Evolutionary conservation across 495 filamentous ascomycete species (phyloP), one percentile per base, ranked within the genome.

Genomic region (Penicillium robsamsonii): DNA sequence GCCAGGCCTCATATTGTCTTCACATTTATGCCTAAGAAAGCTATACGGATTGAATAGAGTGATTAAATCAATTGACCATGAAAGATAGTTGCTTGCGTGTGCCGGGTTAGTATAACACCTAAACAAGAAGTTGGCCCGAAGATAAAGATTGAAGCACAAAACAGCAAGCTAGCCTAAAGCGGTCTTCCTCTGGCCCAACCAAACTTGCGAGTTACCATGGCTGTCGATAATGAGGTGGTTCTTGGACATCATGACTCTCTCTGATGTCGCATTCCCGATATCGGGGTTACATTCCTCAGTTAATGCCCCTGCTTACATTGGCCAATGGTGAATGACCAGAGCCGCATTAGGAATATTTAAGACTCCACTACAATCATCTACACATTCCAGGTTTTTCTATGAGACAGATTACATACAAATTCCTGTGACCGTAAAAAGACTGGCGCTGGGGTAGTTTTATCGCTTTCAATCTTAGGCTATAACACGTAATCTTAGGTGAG

Each of bases 261-360:
- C 15, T 29, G 30, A 51, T 24, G 56, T 62, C 52, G 29, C 60
- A 62, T 62, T 62, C 52, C 56, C 45, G 41, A 43, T 15, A 35
- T 47, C 45, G n/a, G 31, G 49, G 57, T 63, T 60, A 44, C 57
- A 63, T 63, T 63, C 61, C 35, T 55, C 24, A 50, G 50, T 42
- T 30, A 29, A 46, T 24, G 17, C 22, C 17, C 6, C 53, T 50
- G 43, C 37, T 50, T 62, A 44, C 40, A 40, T 48, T 47, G 17
- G 15, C 53, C 51, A 62, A 62, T 62, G 27, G 25, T 22, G 30
- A 33, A 20, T 2, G 7, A 3, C 15, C 6, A 46, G 38, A 38
- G 18, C 52, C 52, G 52, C 31, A 37, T 54, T 38, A 18, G 33
- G 52, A 37, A 45, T 27, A 1, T 30, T 40, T 5, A 25, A 20